These are phyloP conservation scores for Xylaria nigripes DNA, from an alignment of 495 filamentous ascomycete species.

Conservation along the genomic window DNA sequence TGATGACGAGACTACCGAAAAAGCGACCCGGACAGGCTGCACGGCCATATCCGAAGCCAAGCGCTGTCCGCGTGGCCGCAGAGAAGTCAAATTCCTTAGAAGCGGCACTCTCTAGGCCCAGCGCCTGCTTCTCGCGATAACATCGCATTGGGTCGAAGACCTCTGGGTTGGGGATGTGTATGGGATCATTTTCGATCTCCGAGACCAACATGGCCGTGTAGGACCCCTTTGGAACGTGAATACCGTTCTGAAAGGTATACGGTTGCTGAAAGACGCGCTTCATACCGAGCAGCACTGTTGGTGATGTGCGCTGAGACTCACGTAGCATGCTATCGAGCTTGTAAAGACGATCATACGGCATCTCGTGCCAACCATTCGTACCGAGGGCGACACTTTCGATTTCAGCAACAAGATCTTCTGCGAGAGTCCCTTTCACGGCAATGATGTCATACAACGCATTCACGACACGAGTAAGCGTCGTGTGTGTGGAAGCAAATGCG, in stretches of 20 bases:
- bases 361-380: not conserved
- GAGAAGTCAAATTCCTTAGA: conserved; percentile 7
- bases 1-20: conserved; percentile 17
- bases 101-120: not conserved
- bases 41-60: conserved; percentile 22
- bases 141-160: conserved; percentile 17
- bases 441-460: conserved; percentile 9
- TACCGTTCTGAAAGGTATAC: conserved; percentile 10
- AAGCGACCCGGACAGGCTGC: conserved; percentile 20
- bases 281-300: not conserved
- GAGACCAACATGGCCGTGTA: conserved; percentile 6
- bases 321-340: conserved; percentile 10
- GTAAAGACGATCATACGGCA: conserved; percentile 1
- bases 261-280: conserved; percentile 6
- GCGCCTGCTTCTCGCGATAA: conserved; percentile 7
- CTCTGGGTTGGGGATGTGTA: conserved; percentile 9
- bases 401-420: not conserved
- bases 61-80: not conserved
- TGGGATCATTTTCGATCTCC: conserved; percentile 17
- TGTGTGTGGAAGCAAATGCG: conserved; percentile 3
- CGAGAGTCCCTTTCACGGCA: not conserved
- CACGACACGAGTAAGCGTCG: not conserved
- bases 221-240: conserved; percentile 10
- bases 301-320: conserved; percentile 10
- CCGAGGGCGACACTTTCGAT: not conserved